A percentile compares a stretch with the other conserved stretches of the same genome.
Conservation (phyloP, 176 grass and related monocot genomes). For the Oryza brachyantha region DNA sequence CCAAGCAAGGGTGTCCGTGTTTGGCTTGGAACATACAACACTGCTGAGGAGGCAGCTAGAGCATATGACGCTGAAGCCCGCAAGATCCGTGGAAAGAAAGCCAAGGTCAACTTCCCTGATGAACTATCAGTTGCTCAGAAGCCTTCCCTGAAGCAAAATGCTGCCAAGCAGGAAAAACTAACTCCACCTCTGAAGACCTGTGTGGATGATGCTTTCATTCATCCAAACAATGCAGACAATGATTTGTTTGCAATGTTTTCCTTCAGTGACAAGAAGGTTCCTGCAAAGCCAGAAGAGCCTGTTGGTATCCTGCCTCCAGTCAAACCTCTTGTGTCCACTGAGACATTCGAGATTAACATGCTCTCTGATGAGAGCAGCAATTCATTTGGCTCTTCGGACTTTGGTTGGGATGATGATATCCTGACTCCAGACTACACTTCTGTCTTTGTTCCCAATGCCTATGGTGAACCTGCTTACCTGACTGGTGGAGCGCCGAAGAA, state of each 20-base stretch:
- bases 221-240: conserved; percentile 29
- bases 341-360: conserved; percentile 37
- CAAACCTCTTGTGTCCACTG: conserved; percentile 6
- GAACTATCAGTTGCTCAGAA: conserved; percentile 36
- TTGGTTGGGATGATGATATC: conserved; percentile 50
- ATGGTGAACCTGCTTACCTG: conserved; percentile 27
- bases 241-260: conserved; percentile 57
- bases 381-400: conserved; percentile 44
- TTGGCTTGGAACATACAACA: conserved; percentile 88
- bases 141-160: conserved; percentile 10
- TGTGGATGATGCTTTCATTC: conserved; percentile 22
- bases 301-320: conserved; percentile 13
- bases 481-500: conserved; percentile 41
- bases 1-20: conserved; percentile 82
- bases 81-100: conserved; percentile 76
- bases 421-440: conserved; percentile 52
- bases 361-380: conserved; percentile 55
- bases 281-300: conserved; percentile 24
- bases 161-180: conserved; percentile 22
- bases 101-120: conserved; percentile 80
- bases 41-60: conserved; percentile 74
- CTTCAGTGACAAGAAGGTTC: conserved; percentile 42
- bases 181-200: conserved; percentile 22
- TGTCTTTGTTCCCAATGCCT: conserved; percentile 29
- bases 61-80: conserved; percentile 78